Percentiles rank a stretch among this genome's conserved stretches.
Evolutionary conservation across 1,284 basidiomycete species (phyloP).

Genomic region (Entoloma clypeatum): DNA sequence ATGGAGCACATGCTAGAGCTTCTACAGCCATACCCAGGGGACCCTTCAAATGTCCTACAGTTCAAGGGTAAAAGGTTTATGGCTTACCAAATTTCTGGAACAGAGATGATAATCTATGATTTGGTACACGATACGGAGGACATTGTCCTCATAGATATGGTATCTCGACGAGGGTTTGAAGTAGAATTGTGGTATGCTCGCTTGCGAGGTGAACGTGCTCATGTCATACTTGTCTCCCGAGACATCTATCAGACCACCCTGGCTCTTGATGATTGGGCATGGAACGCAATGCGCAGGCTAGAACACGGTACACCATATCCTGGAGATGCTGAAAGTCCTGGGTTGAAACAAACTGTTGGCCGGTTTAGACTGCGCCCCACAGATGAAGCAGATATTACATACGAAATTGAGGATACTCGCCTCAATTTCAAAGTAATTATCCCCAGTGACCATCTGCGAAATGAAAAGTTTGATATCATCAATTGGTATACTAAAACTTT

Average conservation of each 20-base stretch:
- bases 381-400: no score
- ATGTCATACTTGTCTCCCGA: background rate
- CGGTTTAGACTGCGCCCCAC: background rate
- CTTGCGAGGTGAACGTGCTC: background rate
- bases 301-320: constrained; percentile 1
- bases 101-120: background rate
- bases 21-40: no score
- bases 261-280: background rate
- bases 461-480: constrained; percentile 2
- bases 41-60: no score
- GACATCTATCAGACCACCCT: background rate
- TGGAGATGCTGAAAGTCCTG: background rate
- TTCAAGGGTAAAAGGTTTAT: no score
- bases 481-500: constrained; percentile 3
- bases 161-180: background rate
- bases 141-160: background rate
- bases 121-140: background rate
- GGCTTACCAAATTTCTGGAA: background rate
- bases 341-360: background rate
- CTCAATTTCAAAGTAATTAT: background rate
- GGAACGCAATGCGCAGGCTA: background rate
- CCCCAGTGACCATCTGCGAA: background rate
- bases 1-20: no score
- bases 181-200: background rate
- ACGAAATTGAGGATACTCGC: background rate